Percentiles rank a stretch among this genome's conserved stretches.
Evolutionary conservation across 768 basidiomycete genomes (phyloP).

Genomic region (Leucosporidium creatinivorum): DNA sequence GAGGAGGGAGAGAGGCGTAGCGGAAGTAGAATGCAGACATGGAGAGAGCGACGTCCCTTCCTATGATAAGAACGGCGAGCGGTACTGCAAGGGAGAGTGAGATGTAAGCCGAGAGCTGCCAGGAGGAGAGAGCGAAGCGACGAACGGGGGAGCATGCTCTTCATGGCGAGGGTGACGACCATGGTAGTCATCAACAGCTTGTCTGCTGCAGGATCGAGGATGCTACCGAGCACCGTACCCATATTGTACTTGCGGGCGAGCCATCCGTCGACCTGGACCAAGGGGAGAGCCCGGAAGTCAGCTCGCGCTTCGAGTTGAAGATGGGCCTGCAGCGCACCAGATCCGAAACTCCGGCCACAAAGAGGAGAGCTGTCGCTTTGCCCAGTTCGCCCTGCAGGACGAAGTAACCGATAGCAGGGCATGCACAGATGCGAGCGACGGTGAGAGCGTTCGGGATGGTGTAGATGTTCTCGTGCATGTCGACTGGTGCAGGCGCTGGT

Average conservation of each 20-base stretch:
- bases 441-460: slow-evolving; percentile 89
- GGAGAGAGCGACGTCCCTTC: slow-evolving; percentile 76
- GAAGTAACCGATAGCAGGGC: slow-evolving; percentile 85
- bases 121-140: slow-evolving; percentile 18
- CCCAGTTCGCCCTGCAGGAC: slow-evolving; percentile 73
- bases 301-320: slow-evolving; percentile 12
- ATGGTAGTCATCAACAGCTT: slow-evolving; percentile 92
- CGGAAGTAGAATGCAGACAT: slow-evolving; percentile 88
- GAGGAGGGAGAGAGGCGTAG: slow-evolving; percentile 77
- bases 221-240: slow-evolving; percentile 85
- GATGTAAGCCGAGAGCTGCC: background rate
- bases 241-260: slow-evolving; percentile 79
- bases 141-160: slow-evolving; percentile 73
- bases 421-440: slow-evolving; percentile 73
- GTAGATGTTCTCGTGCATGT: slow-evolving; percentile 72
- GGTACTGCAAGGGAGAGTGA: slow-evolving; percentile 53
- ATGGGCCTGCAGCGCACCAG: slow-evolving; percentile 53
- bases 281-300: slow-evolving; percentile 10
- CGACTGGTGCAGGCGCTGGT: slow-evolving; percentile 1
- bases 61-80: slow-evolving; percentile 75
- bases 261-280: slow-evolving; percentile 73
- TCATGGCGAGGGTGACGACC: slow-evolving; percentile 74
- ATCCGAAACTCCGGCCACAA: slow-evolving; percentile 89
- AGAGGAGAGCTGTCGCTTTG: slow-evolving; percentile 71
- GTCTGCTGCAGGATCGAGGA: slow-evolving; percentile 95